Base-by-base conservation (phyloP, 441 rosid genomes). In the Mallotus japonicus region DNA sequence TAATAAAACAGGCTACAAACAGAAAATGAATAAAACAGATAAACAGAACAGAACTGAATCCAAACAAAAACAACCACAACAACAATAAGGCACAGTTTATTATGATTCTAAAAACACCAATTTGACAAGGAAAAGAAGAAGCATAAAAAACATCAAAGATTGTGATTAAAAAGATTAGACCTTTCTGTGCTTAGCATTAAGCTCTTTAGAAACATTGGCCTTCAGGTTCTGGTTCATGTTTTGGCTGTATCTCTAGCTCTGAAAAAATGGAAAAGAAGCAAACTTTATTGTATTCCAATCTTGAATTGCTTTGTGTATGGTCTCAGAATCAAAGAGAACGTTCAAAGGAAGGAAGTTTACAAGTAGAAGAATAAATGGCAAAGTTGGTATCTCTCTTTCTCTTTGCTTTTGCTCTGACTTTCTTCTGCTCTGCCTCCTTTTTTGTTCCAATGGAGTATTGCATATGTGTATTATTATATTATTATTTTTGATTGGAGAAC, bases 211-310 rank as follows among this genome's bases (percentile, higher is more conserved):
- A 79, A 89, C 90, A 65, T 68, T 67, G 62, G 90, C 91, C 82
- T 89, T 89, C 84, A 72, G 78, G 81, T 89, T 89, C 94, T 74
- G 79, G 81, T 89, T 87, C 94, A 89, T 89, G 78, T 62, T 73
- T 70, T 15, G 42, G 37, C 53, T 19, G 34, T 53, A 3, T 49
- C 58, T 44, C 1, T 44, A 3, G 28, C 28, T 16, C 20, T 19
- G 40, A 37, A 37, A 37, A 2, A 3, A 4, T 5, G 40, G 6
- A 37, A 67, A 56, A 14, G 34, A 63, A 22, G 10, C 17, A 17
- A 73, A 73, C 32, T 65, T 73, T 44, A 37, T 10, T 57, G 14
- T 58, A 42, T 69, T 37, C 40, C 40, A 46, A 44, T 14, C 34
- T 16, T 66, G 17, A 8, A 47, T 46, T 50, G 46, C 58, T 78